Evolutionary conservation across 108 stramenopile genomes (phyloP).

Genomic region (Cyclotella kingstonii): DNA sequence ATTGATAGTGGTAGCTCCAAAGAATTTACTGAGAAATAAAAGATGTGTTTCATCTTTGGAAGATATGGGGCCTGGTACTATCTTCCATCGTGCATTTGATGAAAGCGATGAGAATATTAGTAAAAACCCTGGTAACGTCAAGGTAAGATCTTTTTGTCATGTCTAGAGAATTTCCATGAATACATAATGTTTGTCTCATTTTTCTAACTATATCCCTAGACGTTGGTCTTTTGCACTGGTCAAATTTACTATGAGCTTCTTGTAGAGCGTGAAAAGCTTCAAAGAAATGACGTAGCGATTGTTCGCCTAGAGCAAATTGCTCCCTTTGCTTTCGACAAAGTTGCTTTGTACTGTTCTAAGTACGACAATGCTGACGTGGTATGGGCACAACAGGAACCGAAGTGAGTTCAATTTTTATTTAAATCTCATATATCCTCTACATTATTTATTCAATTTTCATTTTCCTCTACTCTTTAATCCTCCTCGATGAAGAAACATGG

Average conservation of each 20-base stretch:
- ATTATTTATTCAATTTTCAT: not conserved
- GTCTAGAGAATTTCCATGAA: too few relatives aligned
- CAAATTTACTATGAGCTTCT: slow-evolving; percentile 99
- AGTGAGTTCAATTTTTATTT: slow-evolving; percentile 46
- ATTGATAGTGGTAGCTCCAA: slow-evolving; percentile 94
- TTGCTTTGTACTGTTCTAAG: slow-evolving; percentile 69
- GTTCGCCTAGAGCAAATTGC: slow-evolving; percentile 97
- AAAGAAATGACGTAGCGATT: slow-evolving; percentile 88
- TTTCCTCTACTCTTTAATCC: not conserved
- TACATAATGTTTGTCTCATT: not conserved
- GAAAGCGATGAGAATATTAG: slow-evolving; percentile 76
- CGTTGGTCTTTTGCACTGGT: slow-evolving; percentile 93
- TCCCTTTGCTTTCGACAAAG: slow-evolving; percentile 96
- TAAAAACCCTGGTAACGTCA: slow-evolving; percentile 78
- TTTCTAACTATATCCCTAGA: slow-evolving; percentile 22
- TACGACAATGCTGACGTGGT: slow-evolving; percentile 94
- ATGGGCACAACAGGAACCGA: slow-evolving; percentile 96
- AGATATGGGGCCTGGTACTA: slow-evolving; percentile 91
- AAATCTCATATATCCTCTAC: too few relatives aligned
- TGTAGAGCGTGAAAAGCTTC: slow-evolving; percentile 81
- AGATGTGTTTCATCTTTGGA: slow-evolving; percentile 82
- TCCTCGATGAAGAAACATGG: slow-evolving; percentile 85
- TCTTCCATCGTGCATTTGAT: slow-evolving; percentile 81
- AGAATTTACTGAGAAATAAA: slow-evolving; percentile 94
- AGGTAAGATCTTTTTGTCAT: slow-evolving; percentile 65